These are phyloP conservation scores for Fusarium nematophilum DNA, from an alignment of 2,329 filamentous ascomycete species.

Conservation along the genomic window DNA sequence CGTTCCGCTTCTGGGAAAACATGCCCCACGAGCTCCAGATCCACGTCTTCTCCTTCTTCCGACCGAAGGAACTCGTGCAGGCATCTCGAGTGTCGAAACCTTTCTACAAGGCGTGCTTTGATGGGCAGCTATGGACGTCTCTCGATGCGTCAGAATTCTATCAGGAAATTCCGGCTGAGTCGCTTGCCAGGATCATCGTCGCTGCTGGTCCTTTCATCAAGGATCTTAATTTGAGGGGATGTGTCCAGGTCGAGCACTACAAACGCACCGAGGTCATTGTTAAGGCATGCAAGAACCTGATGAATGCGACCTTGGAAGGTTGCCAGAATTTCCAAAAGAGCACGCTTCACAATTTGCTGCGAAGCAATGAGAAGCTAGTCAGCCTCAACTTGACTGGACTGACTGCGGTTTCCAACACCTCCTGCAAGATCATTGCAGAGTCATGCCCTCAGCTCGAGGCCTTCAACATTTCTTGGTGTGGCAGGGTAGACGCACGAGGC, in stretches of 20 bases:
- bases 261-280: slow-evolving; percentile 81
- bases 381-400: slow-evolving; percentile 89
- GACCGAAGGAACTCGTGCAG: slow-evolving; percentile 83
- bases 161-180: slow-evolving; percentile 83
- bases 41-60: slow-evolving; percentile 79
- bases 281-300: slow-evolving; percentile 87
- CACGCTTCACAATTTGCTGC: slow-evolving; percentile 81
- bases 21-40: slow-evolving; percentile 87
- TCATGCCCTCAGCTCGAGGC: slow-evolving; percentile 84
- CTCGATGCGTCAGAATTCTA: slow-evolving; percentile 91
- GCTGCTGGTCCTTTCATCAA: slow-evolving; percentile 90
- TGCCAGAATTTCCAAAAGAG: slow-evolving; percentile 84
- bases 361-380: slow-evolving; percentile 79
- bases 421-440: slow-evolving; percentile 86
- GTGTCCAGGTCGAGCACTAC: slow-evolving; percentile 86
- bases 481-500: slow-evolving; percentile 82
- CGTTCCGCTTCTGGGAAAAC: slow-evolving; percentile 78
- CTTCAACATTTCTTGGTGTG: slow-evolving; percentile 94
- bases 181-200: slow-evolving; percentile 85
- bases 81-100: slow-evolving; percentile 80
- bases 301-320: slow-evolving; percentile 89
- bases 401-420: slow-evolving; percentile 80
- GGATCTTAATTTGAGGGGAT: slow-evolving; percentile 90
- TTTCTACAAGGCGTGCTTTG: slow-evolving; percentile 88
- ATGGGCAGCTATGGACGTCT: slow-evolving; percentile 91